A percentile compares a stretch with the other conserved stretches of the same genome.
These are phyloP conservation scores for Clonostachys rosea DNA, from an alignment of 2,329 filamentous ascomycete species.

Conservation along the genomic window DNA sequence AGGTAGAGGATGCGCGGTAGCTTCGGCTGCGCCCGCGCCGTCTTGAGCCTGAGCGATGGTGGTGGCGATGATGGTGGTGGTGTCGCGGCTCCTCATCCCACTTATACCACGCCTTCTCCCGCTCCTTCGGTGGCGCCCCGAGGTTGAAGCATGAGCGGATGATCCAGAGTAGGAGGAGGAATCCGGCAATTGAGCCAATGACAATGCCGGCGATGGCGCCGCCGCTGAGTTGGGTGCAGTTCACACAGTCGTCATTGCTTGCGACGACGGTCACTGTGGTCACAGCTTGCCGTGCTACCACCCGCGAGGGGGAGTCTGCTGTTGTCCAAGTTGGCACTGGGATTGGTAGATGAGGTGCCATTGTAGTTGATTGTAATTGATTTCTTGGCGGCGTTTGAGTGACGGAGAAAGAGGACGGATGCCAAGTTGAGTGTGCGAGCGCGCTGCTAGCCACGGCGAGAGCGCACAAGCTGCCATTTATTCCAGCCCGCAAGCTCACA, in stretches of 20 bases:
- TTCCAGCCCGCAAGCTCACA: background rate
- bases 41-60: background rate
- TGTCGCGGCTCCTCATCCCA: slow-evolving; percentile 12
- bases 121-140: slow-evolving; percentile 24
- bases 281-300: background rate
- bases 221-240: slow-evolving; percentile 26
- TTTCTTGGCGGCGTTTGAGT: background rate
- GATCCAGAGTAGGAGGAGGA: slow-evolving; percentile 41
- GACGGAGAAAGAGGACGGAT: too few relatives aligned
- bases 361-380: background rate
- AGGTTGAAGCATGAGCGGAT: slow-evolving; percentile 35
- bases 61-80: slow-evolving; percentile 4
- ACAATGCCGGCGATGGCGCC: slow-evolving; percentile 48
- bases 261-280: slow-evolving; percentile 22
- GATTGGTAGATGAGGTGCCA: background rate
- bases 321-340: background rate
- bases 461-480: background rate
- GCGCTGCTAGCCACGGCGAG: background rate
- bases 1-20: background rate
- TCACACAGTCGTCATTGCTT: slow-evolving; percentile 7
- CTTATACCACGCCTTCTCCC: slow-evolving; percentile 22
- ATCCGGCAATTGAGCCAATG: slow-evolving; percentile 39
- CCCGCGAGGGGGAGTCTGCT: background rate
- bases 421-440: too few relatives aligned
- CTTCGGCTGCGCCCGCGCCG: background rate